These are phyloP conservation scores for Zygoascus bituminiphila DNA, from an alignment of 805 yeast genomes.

Conservation along the genomic window DNA sequence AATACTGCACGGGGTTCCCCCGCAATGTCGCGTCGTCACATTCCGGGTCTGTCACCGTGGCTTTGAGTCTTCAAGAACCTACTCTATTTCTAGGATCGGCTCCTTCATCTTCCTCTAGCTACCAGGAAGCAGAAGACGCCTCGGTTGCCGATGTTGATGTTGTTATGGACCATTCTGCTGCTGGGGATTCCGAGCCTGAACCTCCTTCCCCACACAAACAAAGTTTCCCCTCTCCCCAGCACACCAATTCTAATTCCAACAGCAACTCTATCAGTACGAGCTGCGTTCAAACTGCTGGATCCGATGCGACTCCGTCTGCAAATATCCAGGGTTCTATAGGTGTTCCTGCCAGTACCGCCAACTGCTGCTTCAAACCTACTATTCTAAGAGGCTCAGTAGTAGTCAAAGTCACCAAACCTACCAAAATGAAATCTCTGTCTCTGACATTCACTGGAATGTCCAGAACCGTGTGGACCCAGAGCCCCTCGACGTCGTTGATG, in stretches of 20 bases:
- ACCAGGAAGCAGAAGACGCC: constrained; percentile 11
- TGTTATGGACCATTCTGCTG: neutral
- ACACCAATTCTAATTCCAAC: neutral
- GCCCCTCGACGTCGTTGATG: constrained; percentile 28
- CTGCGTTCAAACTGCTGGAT: neutral
- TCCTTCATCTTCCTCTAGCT: constrained; percentile 12
- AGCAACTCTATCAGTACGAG: constrained; percentile 1
- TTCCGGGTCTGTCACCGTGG: constrained; percentile 27
- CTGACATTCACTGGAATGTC: constrained; percentile 59
- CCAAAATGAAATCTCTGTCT: constrained; percentile 58
- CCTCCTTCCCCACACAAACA: neutral
- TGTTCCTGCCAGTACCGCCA: neutral
- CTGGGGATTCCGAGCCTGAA: neutral
- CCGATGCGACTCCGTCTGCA: neutral
- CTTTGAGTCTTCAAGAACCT: constrained; percentile 26
- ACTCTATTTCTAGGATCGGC: constrained; percentile 23
- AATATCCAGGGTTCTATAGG: constrained; percentile 5
- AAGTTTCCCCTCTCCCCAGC: neutral
- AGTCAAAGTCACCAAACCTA: constrained; percentile 61
- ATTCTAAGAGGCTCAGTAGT: constrained; percentile 71
- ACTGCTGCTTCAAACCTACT: constrained; percentile 32
- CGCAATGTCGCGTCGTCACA: constrained; percentile 24
- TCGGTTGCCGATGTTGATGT: neutral
- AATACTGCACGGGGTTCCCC: constrained; percentile 27
- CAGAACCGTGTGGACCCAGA: constrained; percentile 88